Base-by-base conservation (phyloP, 257 asterid genomes). In the Jaltomata sinuosa region DNA sequence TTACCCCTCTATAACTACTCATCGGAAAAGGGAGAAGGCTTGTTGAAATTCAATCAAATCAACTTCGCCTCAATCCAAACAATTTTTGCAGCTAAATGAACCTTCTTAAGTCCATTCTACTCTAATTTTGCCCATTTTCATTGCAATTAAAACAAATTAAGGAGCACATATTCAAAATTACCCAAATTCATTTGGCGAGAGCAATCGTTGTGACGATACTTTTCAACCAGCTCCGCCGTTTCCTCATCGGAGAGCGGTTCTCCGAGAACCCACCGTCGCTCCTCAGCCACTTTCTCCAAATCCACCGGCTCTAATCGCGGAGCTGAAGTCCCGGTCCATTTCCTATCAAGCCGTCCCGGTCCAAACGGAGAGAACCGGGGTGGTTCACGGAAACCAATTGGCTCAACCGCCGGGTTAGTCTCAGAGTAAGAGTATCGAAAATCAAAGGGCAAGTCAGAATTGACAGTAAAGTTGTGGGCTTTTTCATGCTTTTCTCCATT, bases 121-220 rank as follows among this genome's bases (percentile, higher is more conserved):
- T 40, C 32, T 3, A 40, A n/a, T 6, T 3, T 42, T 21, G 32
- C 0, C 27, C 79, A 69, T 69, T 31, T 68, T 68, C 32, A 40
- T 40, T 4, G 1, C 42, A 38, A 38, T 38, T 14, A 1, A 81
- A 32, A 42, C 8, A 81, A 61, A n/a, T 59, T 31, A 29, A 55
- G 3, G 9, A 71, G 22, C 1, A 11, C 5, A n/a, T 0, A n/a
- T 21, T 31, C 74, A 16, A 45, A 36, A 27, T 72, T 86, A 95
- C 98, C 98, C 88, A 95, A 87, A 89, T 93, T 95, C 80, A 95
- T 94, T 87, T 95, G 98, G 67, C 99, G 91, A 53, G 97, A 88
- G 85, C 97, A 94, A 87, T 89, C 87, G 78, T 31, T 90, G 86
- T 95, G 95, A 47, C 99, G 92, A 82, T 90, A 94, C 91, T 91